These are phyloP conservation scores for Nothomitra cinnamomea DNA, from an alignment of 2,329 filamentous ascomycete genomes.

Conservation along the genomic window DNA sequence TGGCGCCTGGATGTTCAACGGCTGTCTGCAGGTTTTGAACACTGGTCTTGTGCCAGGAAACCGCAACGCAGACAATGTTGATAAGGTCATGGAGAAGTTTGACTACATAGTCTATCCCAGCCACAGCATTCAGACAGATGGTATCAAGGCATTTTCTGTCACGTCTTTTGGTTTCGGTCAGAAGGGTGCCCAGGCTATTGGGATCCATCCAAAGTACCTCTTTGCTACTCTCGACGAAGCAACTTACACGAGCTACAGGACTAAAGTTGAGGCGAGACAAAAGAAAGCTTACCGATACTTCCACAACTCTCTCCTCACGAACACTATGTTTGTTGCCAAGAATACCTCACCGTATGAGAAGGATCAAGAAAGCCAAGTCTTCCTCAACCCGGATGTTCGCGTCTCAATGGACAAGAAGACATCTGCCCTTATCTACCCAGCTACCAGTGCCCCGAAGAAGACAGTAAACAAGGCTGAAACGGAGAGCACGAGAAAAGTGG, in stretches of 20 bases:
- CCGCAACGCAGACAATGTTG: conserved; percentile 94
- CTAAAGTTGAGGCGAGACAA: conserved; percentile 80
- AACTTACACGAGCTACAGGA: conserved; percentile 65
- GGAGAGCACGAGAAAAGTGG: conserved; percentile 53
- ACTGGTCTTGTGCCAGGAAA: conserved; percentile 88
- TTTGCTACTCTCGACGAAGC: conserved; percentile 83
- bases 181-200: conserved; percentile 94
- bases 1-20: conserved; percentile 99
- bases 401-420: conserved; percentile 78
- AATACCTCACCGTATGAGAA: conserved; percentile 77
- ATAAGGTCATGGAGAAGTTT: conserved; percentile 91
- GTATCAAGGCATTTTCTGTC: conserved; percentile 95
- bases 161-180: conserved; percentile 99
- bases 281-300: conserved; percentile 99
- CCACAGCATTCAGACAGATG: conserved; percentile 89
- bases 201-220: conserved; percentile 91
- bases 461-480: conserved; percentile 38
- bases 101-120: conserved; percentile 97
- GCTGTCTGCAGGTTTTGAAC: conserved; percentile 89
- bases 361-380: conserved; percentile 68
- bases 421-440: conserved; percentile 55
- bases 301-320: conserved; percentile 97
- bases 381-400: conserved; percentile 85
- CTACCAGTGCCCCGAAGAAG: conserved; percentile 46
- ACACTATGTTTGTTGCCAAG: conserved; percentile 95